Percentiles rank a stretch among this genome's conserved stretches.
Conservation (phyloP, 106 monocot species). For the Apostasia shenzhenica region DNA sequence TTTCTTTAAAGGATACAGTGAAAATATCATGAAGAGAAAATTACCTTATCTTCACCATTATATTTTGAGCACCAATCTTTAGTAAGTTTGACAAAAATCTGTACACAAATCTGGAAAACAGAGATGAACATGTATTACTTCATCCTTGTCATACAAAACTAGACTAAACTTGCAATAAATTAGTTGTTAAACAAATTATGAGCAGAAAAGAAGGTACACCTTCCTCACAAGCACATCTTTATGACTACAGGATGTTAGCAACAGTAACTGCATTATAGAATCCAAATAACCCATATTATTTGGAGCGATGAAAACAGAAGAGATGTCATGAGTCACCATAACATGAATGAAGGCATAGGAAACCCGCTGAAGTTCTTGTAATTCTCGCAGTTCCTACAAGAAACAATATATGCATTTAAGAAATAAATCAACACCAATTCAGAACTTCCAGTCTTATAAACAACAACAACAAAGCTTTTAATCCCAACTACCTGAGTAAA, state of each 20-base stretch:
- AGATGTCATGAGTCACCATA: constrained; percentile 70
- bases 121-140: not conserved
- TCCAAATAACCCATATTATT: constrained; percentile 61
- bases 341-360: constrained; percentile 89
- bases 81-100: constrained; percentile 68
- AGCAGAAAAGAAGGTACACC: constrained; percentile 23
- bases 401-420: not conserved
- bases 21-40: not conserved
- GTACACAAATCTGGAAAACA: constrained; percentile 62
- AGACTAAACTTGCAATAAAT: too few species aligned
- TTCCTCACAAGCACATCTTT: constrained; percentile 77
- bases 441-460: too few species aligned
- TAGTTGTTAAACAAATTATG: not conserved
- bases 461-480: too few species aligned
- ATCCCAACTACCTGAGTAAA: too few species aligned
- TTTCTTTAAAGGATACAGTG: not conserved
- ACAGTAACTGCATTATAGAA: constrained; percentile 57
- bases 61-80: constrained; percentile 77
- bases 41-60: constrained; percentile 83
- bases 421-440: not conserved
- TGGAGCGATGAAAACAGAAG: constrained; percentile 64
- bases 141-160: not conserved
- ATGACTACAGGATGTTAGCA: constrained; percentile 70
- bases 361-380: constrained; percentile 76
- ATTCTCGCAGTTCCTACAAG: constrained; percentile 81